These are phyloP conservation scores for Mytilinidion resinicola DNA, from an alignment of 495 filamentous ascomycete genomes.

Conservation along the genomic window DNA sequence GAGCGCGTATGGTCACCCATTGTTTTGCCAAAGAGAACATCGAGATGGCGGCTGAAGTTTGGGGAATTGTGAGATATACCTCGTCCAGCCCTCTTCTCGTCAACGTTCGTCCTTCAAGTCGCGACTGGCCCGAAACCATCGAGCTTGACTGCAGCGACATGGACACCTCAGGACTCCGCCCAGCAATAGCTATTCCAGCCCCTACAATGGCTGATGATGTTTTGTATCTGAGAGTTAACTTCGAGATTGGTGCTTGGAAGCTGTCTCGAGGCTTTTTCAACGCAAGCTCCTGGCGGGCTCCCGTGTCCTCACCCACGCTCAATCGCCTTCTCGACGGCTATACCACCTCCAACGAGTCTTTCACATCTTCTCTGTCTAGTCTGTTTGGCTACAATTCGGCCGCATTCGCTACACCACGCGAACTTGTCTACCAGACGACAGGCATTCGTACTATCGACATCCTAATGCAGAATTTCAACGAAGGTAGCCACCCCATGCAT, in stretches of 20 bases:
- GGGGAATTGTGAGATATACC: conserved; percentile 26
- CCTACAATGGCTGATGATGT: conserved; percentile 41
- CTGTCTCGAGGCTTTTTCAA: conserved; percentile 52
- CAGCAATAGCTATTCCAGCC: conserved; percentile 37
- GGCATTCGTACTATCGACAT: conserved; percentile 29
- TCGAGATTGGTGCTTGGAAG: conserved; percentile 51
- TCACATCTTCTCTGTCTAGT: neutral
- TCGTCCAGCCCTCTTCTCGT: neutral
- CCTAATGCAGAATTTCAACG: conserved; percentile 34
- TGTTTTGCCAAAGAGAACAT: conserved; percentile 46
- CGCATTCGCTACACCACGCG: conserved; percentile 19
- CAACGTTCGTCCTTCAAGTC: conserved; percentile 22
- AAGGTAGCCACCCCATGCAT: conserved; percentile 35
- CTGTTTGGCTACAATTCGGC: conserved; percentile 24
- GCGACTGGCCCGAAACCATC: conserved; percentile 37
- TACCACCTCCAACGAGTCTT: neutral
- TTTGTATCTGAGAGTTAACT: conserved; percentile 46
- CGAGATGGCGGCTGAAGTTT: conserved; percentile 29
- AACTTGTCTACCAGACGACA: conserved; percentile 31
- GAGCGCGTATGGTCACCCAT: conserved; percentile 50
- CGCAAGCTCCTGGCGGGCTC: conserved; percentile 47
- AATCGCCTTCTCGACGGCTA: conserved; percentile 36
- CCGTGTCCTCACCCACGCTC: conserved; percentile 38
- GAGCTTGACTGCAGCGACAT: conserved; percentile 44
- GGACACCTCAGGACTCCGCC: conserved; percentile 37